These are phyloP conservation scores for Trichoderma sp. DNA, from an alignment of 2,329 filamentous ascomycete species.

Conservation along the genomic window DNA sequence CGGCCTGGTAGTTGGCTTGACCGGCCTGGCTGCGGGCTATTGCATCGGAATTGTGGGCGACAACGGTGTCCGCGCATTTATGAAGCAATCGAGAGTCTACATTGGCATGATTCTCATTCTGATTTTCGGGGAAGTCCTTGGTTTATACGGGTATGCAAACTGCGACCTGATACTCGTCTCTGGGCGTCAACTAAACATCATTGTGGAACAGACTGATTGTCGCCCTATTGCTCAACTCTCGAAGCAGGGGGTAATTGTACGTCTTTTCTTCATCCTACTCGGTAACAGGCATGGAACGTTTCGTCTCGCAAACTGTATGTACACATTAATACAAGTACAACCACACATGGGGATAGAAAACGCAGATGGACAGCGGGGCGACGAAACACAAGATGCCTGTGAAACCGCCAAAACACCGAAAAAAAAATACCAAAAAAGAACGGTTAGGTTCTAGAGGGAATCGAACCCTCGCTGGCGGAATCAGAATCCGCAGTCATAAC, in stretches of 20 bases:
- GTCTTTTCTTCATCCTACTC: too few species aligned
- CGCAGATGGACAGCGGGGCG: too few species aligned
- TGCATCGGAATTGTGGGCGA: constrained; percentile 96
- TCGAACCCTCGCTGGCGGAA: background rate
- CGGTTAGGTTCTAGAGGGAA: background rate
- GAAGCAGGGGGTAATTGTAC: too few species aligned
- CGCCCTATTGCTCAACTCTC: constrained; percentile 79
- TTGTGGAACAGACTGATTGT: constrained; percentile 75
- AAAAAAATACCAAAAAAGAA: background rate
- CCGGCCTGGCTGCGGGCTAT: constrained; percentile 92
- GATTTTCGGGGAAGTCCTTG: constrained; percentile 97
- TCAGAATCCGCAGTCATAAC: background rate
- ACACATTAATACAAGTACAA: too few species aligned
- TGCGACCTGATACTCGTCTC: constrained; percentile 20
- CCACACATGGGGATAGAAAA: too few species aligned
- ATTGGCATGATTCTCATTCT: constrained; percentile 98
- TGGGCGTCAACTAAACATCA: background rate
- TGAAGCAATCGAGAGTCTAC: constrained; percentile 94
- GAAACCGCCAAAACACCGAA: background rate
- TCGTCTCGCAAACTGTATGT: too few species aligned
- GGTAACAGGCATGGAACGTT: too few species aligned
- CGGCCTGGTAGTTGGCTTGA: constrained; percentile 87
- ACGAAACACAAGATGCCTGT: background rate
- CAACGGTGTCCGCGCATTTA: constrained; percentile 89
- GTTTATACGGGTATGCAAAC: constrained; percentile 82